A percentile compares a stretch with the other conserved stretches of the same genome.
Evolutionary conservation across 164 flowering plant species (phyloP).

Genomic region (Berberis thunbergii): DNA sequence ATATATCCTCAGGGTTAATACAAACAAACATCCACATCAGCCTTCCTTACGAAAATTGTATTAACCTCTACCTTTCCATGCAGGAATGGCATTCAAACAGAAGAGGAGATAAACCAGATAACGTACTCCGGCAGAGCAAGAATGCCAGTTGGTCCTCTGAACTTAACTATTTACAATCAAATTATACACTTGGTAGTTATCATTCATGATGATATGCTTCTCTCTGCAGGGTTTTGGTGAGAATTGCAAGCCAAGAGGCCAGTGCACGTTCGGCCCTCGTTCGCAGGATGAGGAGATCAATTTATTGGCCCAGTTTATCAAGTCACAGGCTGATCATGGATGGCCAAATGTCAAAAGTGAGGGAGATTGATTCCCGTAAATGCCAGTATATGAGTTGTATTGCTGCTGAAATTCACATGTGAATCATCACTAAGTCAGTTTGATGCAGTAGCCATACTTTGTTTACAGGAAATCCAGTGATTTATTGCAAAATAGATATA

Average conservation of each 20-base stretch:
- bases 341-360: constrained; percentile 41
- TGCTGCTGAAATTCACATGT: too few species aligned
- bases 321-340: constrained; percentile 68
- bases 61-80: not conserved
- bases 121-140: constrained; percentile 85
- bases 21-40: not conserved
- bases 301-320: constrained; percentile 68
- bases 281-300: constrained; percentile 74
- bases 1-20: constrained; percentile 52
- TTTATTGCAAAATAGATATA: too few species aligned
- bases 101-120: constrained; percentile 56
- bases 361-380: constrained; percentile 23
- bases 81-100: constrained; percentile 72
- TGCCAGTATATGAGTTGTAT: too few species aligned
- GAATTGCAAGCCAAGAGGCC: constrained; percentile 80
- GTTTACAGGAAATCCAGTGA: too few species aligned
- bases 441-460: too few species aligned
- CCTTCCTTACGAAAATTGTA: not conserved
- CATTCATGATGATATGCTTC: not conserved
- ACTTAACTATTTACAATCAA: constrained; percentile 7
- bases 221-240: constrained; percentile 75
- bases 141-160: constrained; percentile 61
- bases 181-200: not conserved
- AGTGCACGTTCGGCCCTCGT: constrained; percentile 81
- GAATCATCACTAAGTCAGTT: too few species aligned